phyloP scores from a whole-genome alignment of 2,329 filamentous ascomycete species.

The Calcarisporium arbuscula region DNA sequence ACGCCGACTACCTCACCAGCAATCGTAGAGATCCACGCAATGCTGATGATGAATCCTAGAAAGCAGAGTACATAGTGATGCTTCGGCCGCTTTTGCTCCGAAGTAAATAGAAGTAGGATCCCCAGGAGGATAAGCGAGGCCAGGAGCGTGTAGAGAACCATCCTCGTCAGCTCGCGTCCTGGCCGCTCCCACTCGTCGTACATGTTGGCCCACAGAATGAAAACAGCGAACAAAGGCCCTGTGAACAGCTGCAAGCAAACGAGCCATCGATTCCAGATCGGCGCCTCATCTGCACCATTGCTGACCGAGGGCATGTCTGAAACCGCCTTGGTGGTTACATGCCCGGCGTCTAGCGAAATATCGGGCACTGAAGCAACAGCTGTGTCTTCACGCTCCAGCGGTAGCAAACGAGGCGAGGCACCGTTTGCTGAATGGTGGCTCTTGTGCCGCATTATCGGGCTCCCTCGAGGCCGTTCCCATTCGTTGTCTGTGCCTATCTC shows the following conservation, averaged over 20 bases:
- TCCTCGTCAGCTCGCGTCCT: slow-evolving; percentile 43
- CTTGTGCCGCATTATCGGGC: slow-evolving; percentile 27
- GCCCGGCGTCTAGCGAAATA: too few relatives aligned
- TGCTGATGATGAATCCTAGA: slow-evolving; percentile 82
- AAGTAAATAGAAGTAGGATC: slow-evolving; percentile 63
- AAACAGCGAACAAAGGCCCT: slow-evolving; percentile 74
- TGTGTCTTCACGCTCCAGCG: slow-evolving; percentile 16
- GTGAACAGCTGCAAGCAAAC: slow-evolving; percentile 79
- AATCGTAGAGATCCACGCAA: slow-evolving; percentile 94
- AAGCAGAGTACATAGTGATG: slow-evolving; percentile 79
- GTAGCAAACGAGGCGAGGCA: slow-evolving; percentile 11
- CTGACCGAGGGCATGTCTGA: slow-evolving; percentile 26
- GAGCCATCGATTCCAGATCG: slow-evolving; percentile 87
- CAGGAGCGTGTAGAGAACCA: slow-evolving; percentile 60
- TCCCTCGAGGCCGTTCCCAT: slow-evolving; percentile 53
- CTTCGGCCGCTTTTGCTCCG: slow-evolving; percentile 57
- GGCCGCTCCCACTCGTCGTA: slow-evolving; percentile 51
- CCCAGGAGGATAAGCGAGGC: slow-evolving; percentile 61
- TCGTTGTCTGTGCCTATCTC: slow-evolving; percentile 41
- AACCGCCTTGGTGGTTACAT: slow-evolving; percentile 19
- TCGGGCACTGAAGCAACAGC: slow-evolving; percentile 8
- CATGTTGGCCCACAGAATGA: slow-evolving; percentile 69
- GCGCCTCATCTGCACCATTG: slow-evolving; percentile 31
- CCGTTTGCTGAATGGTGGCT: slow-evolving; percentile 12
- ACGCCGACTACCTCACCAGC: slow-evolving; percentile 94